Evolutionary conservation across 1,284 basidiomycete genomes (phyloP), one percentile per base, ranked within the genome.

Genomic region (Kwoniella shivajii): DNA sequence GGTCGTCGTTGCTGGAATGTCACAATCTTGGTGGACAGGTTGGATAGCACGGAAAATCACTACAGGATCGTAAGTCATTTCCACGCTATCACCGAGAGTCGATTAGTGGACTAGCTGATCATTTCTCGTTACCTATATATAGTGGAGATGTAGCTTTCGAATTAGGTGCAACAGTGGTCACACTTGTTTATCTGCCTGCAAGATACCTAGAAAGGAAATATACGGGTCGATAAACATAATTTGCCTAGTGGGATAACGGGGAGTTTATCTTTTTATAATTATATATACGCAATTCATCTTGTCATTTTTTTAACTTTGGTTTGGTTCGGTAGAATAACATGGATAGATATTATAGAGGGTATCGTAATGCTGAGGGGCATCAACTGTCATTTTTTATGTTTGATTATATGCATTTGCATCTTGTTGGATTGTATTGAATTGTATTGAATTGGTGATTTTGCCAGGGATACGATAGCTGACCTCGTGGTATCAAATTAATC

Each of bases 11-110:
- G 75, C 72, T 9, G 70, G 71, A 9, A 78, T 78, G 72, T 63
- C 72, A 6, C 72, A 76, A 60, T 63, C 60, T 10, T 78, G 77
- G 77, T 78, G 77, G 77, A 69, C 66, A 14, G 75, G 77, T 22
- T 78, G 77, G 77, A 73, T 75, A 43, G 74, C 77, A 0, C 60
- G 60, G 44, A 57, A 56, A 43, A 73, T 78, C 36, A 60, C 71
- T 5, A 71, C 70, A 13, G 76, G 74, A 53, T 57, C 64, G 65
- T 75, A 63, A 71, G 75, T 71, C 11, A 39, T 50, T 27, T 14
- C 5, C 16, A 4, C 24, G n/a, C 20, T 52, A 37, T 37, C 14
- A 30, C 7, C 30, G 7, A 33, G 7, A 36, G 20, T 38, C 33
- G 6, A 43, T 39, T 3, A 36, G 4, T 55, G 18, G 29, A 16